Base-by-base conservation (phyloP, 2,329 filamentous ascomycete species). In the Cladophialophora bantiana region DNA sequence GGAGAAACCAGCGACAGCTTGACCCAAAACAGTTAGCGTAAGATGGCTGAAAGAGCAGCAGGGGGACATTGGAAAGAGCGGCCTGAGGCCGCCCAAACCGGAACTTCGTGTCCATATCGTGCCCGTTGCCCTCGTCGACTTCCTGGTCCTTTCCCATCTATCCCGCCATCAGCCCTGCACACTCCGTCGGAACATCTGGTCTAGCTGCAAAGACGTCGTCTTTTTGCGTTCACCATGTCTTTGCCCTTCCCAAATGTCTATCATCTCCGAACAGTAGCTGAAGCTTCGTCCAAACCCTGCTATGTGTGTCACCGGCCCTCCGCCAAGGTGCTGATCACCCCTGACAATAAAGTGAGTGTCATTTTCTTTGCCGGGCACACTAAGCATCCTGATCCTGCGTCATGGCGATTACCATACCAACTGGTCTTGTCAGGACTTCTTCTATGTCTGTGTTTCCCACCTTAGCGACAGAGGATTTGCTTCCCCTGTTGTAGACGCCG, bases 271-370 rank as follows among this genome's bases (percentile, higher is more conserved):
- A 92, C 89, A 72, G 94, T 98, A 40, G 93, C 93, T 12, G 93
- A 96, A 35, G 86, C 88, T n/a, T 86, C 90, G 1, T 86, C 92
- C 12, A 96, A 92, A 79, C 84, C 92, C 58, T 99, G 95, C 79
- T 90, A 93, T 78, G 88, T 98, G 70, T 98, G 95, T 84, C 96
- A 90, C 83, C 96, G 95, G 79, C 90, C 91, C 7, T 93, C 90
- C 66, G 88, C 89, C 6, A 96, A 90, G 71, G 94, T 98, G 18
- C 83, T 99, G 62, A 92, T 97, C 72, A 96, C 93, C 7, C 87
- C 91, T 0, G 93, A 96, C 74, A 94, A 92, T 75, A 95, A 94
- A 88, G 94, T 95, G 80, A 73, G 74, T 50, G 26, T 52, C 26
- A 15, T 70, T 42, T 52, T 38, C 34, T 32, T 15, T 32, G n/a